Evolutionary conservation across 257 asterid species (phyloP), one percentile per base, ranked within the genome.

Genomic region (Misopates orontium): DNA sequence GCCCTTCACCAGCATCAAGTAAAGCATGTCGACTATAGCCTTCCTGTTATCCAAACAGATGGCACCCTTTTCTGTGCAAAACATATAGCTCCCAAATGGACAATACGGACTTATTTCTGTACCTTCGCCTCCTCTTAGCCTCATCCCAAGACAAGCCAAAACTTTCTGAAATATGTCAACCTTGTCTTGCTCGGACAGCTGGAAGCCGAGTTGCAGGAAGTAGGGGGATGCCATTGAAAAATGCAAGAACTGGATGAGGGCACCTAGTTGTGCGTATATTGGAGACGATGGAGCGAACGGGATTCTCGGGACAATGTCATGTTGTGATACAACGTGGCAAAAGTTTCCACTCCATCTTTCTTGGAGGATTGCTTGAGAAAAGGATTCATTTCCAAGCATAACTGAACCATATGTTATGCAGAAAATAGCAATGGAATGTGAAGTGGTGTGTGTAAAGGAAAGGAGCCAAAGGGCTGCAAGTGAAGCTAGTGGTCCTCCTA

Each of bases 391-490:
- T 17, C 98, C 98, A 16, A 91, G 82, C 87, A 91, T 74, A 3
- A 94, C 86, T 10, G 98, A 87, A 15, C 98, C 98, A 21, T 78
- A 91, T 1, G 95, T 84, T 68, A 91, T 78, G 80, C 96, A 88
- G 18, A 91, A 67, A 0, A 91, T 83, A 1, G 83, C 31, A 1
- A 59, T 66, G 28, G 89, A 60, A 9, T 78, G 71, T 17, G 96
- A 69, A 44, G 67, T 54, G 54, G 77, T 71, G 17, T 73, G 83
- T 16, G 71, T 55, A 32, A 21, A 55, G 31, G 95, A 82, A 15
- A 88, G 95, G 57, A 83, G 80, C 90, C 95, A 91, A 42, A 88
- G 77, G 66, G 95, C 89, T 19, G 95, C 56, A 13, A 91, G 87
- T 17, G 95, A 86, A 31, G 98, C 98, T 28, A 91, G 18, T 15